Percentiles rank a stretch among this genome's conserved stretches.
Evolutionary conservation across 768 basidiomycete species (phyloP).

Genomic region (Amanita thiersii): DNA sequence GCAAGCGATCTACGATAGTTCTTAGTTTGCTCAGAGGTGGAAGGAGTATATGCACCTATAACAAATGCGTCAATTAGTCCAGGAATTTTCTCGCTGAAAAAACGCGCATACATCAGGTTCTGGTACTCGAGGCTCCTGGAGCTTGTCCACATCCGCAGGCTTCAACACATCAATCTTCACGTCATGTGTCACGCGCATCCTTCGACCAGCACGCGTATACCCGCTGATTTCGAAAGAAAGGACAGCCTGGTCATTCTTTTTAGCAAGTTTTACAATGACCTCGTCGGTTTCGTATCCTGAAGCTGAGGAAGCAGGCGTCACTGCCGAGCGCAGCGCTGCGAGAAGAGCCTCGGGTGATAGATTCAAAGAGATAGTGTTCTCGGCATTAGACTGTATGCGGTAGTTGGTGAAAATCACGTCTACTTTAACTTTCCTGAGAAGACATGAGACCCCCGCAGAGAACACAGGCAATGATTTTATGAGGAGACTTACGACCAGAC

Average conservation of each 20-base stretch:
- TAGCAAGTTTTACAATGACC: conserved; percentile 77
- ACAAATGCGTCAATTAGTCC: neutral
- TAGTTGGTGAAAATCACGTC: conserved; percentile 66
- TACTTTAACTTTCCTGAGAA: conserved; percentile 51
- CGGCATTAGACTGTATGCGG: conserved; percentile 80
- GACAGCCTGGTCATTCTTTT: conserved; percentile 75
- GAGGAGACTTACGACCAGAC: conserved; percentile 57
- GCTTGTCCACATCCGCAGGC: conserved; percentile 59
- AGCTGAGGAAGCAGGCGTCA: conserved; percentile 32
- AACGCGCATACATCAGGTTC: conserved; percentile 62
- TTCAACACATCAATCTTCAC: conserved; percentile 78
- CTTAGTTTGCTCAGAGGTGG: conserved; percentile 70
- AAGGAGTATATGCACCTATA: conserved; percentile 67
- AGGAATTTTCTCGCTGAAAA: neutral
- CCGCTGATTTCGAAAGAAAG: conserved; percentile 71
- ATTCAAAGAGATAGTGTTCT: conserved; percentile 74
- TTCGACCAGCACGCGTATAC: conserved; percentile 53
- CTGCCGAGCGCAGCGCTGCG: conserved; percentile 60
- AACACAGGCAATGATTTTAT: neutral
- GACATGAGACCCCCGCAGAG: neutral
- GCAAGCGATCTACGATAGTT: conserved; percentile 70
- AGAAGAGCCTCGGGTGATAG: conserved; percentile 69
- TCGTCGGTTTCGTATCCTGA: conserved; percentile 50
- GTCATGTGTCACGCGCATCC: conserved; percentile 66
- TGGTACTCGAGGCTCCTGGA: conserved; percentile 79